Conservation (phyloP, 192 early-diverging fungal species). For the Dissophora globulifera region DNA sequence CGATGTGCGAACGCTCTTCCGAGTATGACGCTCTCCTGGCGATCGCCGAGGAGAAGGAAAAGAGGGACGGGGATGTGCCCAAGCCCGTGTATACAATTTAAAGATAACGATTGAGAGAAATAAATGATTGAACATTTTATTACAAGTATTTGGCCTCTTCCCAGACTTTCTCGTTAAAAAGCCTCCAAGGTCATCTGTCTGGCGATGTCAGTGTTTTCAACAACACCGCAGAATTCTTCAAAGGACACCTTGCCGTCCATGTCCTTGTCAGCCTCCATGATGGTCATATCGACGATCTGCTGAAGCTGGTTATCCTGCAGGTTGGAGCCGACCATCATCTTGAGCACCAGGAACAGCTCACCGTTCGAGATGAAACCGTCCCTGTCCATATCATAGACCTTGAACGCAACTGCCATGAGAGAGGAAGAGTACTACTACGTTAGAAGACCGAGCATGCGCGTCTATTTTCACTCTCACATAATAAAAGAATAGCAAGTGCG, state of each 20-base stretch:
- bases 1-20: conserved; percentile 85
- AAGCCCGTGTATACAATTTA: too few species aligned
- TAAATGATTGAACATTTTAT: too few species aligned
- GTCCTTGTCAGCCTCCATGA: conserved; percentile 97
- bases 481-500: conserved; percentile 13
- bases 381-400: conserved; percentile 99
- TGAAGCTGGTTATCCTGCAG: conserved; percentile 96
- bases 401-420: conserved; percentile 85
- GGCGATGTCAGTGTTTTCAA: conserved; percentile 95
- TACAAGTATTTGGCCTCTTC: too few species aligned
- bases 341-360: conserved; percentile 96
- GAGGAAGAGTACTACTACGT: too few species aligned
- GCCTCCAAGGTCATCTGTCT: conserved; percentile 93
- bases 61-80: neutral
- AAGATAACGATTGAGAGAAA: too few species aligned
- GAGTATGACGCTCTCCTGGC: conserved; percentile 78
- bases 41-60: conserved; percentile 63
- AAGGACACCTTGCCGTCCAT: conserved; percentile 96
- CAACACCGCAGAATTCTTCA: conserved; percentile 94
- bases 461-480: conserved; percentile 7
- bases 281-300: conserved; percentile 99
- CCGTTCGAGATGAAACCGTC: conserved; percentile 99
- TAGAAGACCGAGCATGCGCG: too few species aligned
- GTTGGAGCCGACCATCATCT: conserved; percentile 99
- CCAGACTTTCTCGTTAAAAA: too few species aligned